These are phyloP conservation scores for Parietaria judaica DNA, from an alignment of 306 rosid species.

Conservation along the genomic window DNA sequence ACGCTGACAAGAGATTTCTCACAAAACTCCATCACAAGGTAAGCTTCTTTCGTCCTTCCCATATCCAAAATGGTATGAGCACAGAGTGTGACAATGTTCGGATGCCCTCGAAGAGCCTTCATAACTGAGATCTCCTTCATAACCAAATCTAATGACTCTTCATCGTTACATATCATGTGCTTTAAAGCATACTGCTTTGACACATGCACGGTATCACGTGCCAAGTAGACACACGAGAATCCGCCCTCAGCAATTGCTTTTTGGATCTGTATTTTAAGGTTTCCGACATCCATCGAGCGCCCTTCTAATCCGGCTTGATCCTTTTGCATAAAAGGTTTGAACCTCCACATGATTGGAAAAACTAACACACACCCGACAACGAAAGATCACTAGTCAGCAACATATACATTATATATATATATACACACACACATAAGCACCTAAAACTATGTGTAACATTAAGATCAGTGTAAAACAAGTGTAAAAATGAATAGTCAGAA, in stretches of 20 bases:
- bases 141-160: conserved; percentile 73
- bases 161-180: conserved; percentile 88
- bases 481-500: too few species aligned
- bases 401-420: too few species aligned
- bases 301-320: conserved; percentile 88
- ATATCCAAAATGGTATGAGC: conserved; percentile 74
- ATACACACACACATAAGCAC: too few species aligned
- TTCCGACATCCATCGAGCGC: conserved; percentile 76
- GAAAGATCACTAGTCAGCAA: too few species aligned
- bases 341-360: conserved; percentile 66
- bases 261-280: conserved; percentile 61
- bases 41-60: conserved; percentile 92
- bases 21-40: conserved; percentile 91
- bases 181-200: conserved; percentile 95
- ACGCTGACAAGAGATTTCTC: conserved; percentile 81
- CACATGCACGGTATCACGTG: conserved; percentile 62
- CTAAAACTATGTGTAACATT: too few species aligned
- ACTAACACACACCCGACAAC: neutral
- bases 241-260: conserved; percentile 96
- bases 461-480: too few species aligned
- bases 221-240: conserved; percentile 90
- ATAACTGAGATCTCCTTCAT: conserved; percentile 75
- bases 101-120: conserved; percentile 81
- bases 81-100: conserved; percentile 73
- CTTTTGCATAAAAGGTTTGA: conserved; percentile 88